Evolutionary conservation across 1,284 basidiomycete species (phyloP), one percentile per base, ranked within the genome.

Genomic region (Schizophyllum amplum): DNA sequence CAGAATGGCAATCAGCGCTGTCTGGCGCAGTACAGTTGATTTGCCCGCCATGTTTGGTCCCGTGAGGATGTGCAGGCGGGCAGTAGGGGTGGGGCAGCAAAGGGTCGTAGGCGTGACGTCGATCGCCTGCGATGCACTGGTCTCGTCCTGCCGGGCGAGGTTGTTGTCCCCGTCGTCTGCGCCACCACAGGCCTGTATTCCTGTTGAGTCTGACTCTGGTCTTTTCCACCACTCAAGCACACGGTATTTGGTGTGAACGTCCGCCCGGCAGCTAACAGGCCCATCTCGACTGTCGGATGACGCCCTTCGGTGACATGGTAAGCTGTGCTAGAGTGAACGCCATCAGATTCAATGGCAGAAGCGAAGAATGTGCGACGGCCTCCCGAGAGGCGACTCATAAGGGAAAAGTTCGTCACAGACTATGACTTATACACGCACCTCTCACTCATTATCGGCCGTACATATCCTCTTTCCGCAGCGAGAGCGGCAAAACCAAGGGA

Each of bases 31-130:
- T 26, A 92, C 80, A 0, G 96, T 98, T 1, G 92, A 95, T 71
- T 99, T 98, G 53, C 92, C 83, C 48, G 92, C 92, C 93, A 98
- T 98, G 67, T 98, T 98, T 0, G 96, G 96, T 0, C 96, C 96
- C 1, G 95, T 98, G 63, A 98, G 89, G 53, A 97, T 22, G 17
- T 51, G 25, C 5, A 26, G 68, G 58, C 86, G 77, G 5, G 26
- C 47, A 22, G 48, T 17, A 33, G 47, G 33, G 13, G 33, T 42
- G 3, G 33, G 33, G 17, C 33, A 42, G 33, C 33, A 42, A 17
- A 17, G 11, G 11, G 33, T 2, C 13, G 33, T 42, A 17, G 11
- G 33, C 33, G 33, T 13, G 33, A 42, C 7, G 24, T 22, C 21
- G 26, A 24, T 55, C 47, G 20, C 51, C 54, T 47, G 42, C 42